These are phyloP conservation scores for Oxytropis ochrocephala DNA, from an alignment of 306 rosid species.

Conservation along the genomic window DNA sequence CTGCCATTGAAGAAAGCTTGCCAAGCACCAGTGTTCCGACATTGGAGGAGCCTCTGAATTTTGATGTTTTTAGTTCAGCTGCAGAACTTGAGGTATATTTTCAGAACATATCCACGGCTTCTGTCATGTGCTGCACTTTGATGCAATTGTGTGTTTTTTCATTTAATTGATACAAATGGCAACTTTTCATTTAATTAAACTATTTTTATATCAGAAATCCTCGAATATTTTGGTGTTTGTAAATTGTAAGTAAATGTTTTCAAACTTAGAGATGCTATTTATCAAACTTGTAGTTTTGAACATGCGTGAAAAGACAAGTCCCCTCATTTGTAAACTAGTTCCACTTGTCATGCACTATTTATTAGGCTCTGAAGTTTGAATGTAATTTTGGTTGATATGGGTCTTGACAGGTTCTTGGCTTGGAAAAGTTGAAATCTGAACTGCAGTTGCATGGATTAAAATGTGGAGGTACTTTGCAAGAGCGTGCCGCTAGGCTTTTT, in stretches of 20 bases:
- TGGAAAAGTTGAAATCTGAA: conserved; percentile 75
- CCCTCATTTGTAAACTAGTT: background rate
- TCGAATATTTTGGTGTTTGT: background rate
- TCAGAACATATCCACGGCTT: background rate
- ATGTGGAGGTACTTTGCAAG: conserved; percentile 88
- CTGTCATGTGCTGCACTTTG: background rate
- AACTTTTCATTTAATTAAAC: background rate
- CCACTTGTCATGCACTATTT: background rate
- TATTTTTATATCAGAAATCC: background rate
- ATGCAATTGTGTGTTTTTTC: background rate
- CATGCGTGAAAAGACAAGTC: background rate
- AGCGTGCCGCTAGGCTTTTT: conserved; percentile 92
- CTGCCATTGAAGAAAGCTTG: conserved; percentile 32
- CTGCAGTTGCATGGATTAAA: conserved; percentile 72
- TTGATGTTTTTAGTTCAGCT: conserved; percentile 60
- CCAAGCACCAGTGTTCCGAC: conserved; percentile 29
- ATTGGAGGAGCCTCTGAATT: conserved; percentile 44
- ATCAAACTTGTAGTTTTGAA: background rate
- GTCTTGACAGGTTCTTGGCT: conserved; percentile 59
- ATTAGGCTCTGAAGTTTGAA: conserved; percentile 14
- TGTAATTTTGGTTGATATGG: background rate
- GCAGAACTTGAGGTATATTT: conserved; percentile 79
- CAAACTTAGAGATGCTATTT: background rate
- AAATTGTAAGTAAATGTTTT: background rate
- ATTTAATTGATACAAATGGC: background rate